Percentiles rank a stretch among this genome's conserved stretches.
These are phyloP conservation scores for Starmerella sirachaensis DNA, from an alignment of 805 yeast genomes.

Conservation along the genomic window DNA sequence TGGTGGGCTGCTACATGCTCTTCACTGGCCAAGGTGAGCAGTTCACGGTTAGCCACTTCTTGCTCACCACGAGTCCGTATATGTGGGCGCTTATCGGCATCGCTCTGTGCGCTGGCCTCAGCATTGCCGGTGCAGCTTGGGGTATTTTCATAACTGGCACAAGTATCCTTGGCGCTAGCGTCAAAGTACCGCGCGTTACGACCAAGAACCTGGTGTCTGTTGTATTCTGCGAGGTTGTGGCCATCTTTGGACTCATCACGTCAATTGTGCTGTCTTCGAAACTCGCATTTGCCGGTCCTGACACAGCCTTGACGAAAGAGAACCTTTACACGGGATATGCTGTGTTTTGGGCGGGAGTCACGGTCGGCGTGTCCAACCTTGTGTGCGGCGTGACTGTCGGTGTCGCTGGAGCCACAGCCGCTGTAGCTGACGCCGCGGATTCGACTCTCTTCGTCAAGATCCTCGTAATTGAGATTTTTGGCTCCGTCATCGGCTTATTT, in stretches of 20 bases:
- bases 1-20: slow-evolving; percentile 30
- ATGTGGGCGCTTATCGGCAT: slow-evolving; percentile 95
- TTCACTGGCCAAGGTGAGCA: slow-evolving; percentile 88
- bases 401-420: slow-evolving; percentile 97
- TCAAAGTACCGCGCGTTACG: slow-evolving; percentile 91
- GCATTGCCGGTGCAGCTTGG: slow-evolving; percentile 98
- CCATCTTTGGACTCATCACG: slow-evolving; percentile 94
- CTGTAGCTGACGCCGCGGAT: slow-evolving; percentile 95
- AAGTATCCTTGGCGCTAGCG: slow-evolving; percentile 94
- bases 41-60: slow-evolving; percentile 82
- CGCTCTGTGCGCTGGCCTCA: slow-evolving; percentile 78
- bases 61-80: slow-evolving; percentile 79
- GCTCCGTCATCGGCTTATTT: slow-evolving; percentile 87
- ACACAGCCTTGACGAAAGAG: slow-evolving; percentile 56
- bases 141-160: slow-evolving; percentile 95
- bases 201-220: slow-evolving; percentile 93
- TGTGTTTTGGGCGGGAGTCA: slow-evolving; percentile 94
- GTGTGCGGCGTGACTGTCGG: slow-evolving; percentile 97
- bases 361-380: slow-evolving; percentile 86
- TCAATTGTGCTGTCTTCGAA: slow-evolving; percentile 94
- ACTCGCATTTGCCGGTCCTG: slow-evolving; percentile 51
- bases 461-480: slow-evolving; percentile 93
- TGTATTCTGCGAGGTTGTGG: slow-evolving; percentile 98
- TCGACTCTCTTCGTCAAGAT: slow-evolving; percentile 89
- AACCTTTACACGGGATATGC: slow-evolving; percentile 92